phyloP scores from a whole-genome alignment of 192 early-diverging fungal species.

The Coemansia sp. region DNA sequence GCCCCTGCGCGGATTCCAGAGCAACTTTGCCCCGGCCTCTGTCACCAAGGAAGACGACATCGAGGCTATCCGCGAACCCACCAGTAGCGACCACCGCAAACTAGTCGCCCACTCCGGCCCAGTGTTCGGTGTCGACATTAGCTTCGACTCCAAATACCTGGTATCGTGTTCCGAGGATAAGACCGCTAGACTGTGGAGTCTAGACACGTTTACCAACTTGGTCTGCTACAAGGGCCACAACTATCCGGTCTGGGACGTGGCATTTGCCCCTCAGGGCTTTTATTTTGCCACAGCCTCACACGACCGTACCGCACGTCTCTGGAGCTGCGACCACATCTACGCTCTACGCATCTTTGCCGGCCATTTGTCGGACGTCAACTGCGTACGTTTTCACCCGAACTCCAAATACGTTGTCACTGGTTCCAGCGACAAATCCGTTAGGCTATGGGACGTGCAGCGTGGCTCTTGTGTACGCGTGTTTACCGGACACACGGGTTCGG shows the following conservation, averaged over 20 bases:
- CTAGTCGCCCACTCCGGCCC: constrained; percentile 91
- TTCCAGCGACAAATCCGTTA: constrained; percentile 81
- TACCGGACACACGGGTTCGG: constrained; percentile 78
- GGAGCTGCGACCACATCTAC: constrained; percentile 96
- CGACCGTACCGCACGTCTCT: constrained; percentile 92
- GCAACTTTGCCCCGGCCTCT: constrained; percentile 60
- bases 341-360: constrained; percentile 97
- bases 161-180: constrained; percentile 91
- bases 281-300: constrained; percentile 98
- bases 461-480: constrained; percentile 90
- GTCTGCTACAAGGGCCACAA: constrained; percentile 96
- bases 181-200: constrained; percentile 95
- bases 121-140: constrained; percentile 84
- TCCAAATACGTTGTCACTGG: constrained; percentile 93
- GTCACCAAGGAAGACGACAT: constrained; percentile 61
- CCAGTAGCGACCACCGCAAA: constrained; percentile 59
- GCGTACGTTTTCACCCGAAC: constrained; percentile 96
- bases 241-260: constrained; percentile 95
- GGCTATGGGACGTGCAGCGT: constrained; percentile 92
- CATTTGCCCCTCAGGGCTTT: constrained; percentile 84
- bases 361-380: constrained; percentile 94
- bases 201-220: constrained; percentile 87
- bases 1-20: constrained; percentile 64
- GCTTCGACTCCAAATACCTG: constrained; percentile 80
- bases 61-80: constrained; percentile 61